Evolutionary conservation across 2,329 filamentous ascomycete genomes (phyloP), one percentile per base, ranked within the genome.

Genomic region (Neoascochyta sp.): DNA sequence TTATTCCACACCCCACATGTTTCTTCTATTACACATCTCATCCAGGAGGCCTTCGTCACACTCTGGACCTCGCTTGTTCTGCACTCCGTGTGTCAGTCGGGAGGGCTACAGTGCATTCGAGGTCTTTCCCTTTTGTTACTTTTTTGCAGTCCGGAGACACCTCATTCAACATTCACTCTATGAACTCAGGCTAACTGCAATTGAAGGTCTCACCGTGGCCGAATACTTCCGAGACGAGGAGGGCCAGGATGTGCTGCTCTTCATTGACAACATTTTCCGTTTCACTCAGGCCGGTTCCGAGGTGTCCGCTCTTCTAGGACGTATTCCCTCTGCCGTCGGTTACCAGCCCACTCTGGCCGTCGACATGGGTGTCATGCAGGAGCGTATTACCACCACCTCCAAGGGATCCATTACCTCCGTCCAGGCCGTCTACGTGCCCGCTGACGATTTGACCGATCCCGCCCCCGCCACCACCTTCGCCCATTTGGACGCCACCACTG

Each of bases 201-300:
- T 3, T 10, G 16, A 22, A 16, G 10, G 30, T 20, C 38, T 66
- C 26, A 86, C 82, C 1, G 68, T 89, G 6, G 83, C 83, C 24
- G 87, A 95, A 61, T 86, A 93, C 61, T 95, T 96, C 76, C 72
- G 79, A 59, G 78, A 82, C 54, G 71, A 78, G 55, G 77, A 83
- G 59, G 89, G 89, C 57, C 89, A 95, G 77, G 89, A 95, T 74
- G 87, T 95, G 80, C 78, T 95, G 67, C 88, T 95, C 70, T 95
- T 96, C 80, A 96, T 96, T 70, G 92, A 98, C 84, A 98, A 98
- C 81, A 96, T 98, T 75, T 96, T 95, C 87, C 85, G 92, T 66
- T 96, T 96, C 81, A 95, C 90, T 53, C 90, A 96, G 76, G 92
- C 92, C 69, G 92, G 92, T 89, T 96, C 92, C 63, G 92, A 98